These are phyloP conservation scores for Coemansia sp. DNA, from an alignment of 192 early-diverging fungal species.

Conservation along the genomic window DNA sequence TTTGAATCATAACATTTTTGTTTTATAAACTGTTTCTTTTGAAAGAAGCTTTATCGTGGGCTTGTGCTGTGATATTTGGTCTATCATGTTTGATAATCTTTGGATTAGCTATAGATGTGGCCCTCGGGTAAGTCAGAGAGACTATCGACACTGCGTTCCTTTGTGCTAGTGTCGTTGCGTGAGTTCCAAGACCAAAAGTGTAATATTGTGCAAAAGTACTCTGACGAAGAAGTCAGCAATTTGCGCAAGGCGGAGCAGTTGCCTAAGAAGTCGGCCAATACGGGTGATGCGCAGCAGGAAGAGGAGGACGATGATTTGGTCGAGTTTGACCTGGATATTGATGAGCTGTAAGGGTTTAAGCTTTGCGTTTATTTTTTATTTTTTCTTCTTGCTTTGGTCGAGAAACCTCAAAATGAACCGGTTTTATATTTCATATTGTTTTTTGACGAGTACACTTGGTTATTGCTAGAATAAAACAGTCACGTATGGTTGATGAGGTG, in stretches of 20 bases:
- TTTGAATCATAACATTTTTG: slow-evolving; percentile 19
- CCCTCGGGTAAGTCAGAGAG: no score
- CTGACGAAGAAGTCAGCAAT: slow-evolving; percentile 89
- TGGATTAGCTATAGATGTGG: no score
- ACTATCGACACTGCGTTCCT: no score
- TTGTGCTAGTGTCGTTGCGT: slow-evolving; percentile 79
- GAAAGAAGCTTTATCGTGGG: no score
- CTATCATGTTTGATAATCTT: no score
- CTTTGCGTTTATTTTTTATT: no score
- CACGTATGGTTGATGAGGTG: no score
- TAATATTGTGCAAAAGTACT: slow-evolving; percentile 96
- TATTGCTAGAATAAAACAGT: no score
- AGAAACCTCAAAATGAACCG: no score
- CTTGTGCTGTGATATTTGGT: no score
- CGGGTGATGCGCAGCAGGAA: slow-evolving; percentile 1
- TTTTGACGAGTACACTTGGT: no score
- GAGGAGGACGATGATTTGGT: slow-evolving; percentile 82
- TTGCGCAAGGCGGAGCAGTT: slow-evolving; percentile 94
- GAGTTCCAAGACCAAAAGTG: slow-evolving; percentile 93
- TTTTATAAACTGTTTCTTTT: background rate
- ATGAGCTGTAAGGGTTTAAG: slow-evolving; percentile 59
- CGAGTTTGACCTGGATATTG: slow-evolving; percentile 75
- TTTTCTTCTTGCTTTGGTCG: background rate
- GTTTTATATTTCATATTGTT: no score
- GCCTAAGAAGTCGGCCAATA: slow-evolving; percentile 68